phyloP scores from a whole-genome alignment of 331 rosid species.

The Rhamnella rubrinervis region DNA sequence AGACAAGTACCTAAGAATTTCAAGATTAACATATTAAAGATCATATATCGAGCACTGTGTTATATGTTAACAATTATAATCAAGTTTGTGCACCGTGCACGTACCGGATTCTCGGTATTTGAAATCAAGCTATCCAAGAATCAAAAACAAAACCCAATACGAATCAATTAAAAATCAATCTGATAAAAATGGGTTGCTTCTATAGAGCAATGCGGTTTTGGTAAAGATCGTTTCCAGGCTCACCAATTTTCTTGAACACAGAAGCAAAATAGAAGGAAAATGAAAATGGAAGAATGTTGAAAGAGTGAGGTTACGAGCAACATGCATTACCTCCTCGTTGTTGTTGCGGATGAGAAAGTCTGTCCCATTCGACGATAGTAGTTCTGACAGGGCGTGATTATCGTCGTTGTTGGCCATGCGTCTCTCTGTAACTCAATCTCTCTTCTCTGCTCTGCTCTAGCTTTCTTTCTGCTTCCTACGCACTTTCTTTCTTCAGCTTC shows the following conservation, averaged over 20 bases:
- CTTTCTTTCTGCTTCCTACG: neutral
- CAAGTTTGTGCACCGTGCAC: neutral
- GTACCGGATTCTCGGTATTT: conserved; percentile 38
- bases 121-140: conserved; percentile 18
- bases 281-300: too few relatives aligned
- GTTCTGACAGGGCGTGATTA: conserved; percentile 25
- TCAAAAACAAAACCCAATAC: too few relatives aligned
- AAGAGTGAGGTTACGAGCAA: too few relatives aligned
- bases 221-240: too few relatives aligned
- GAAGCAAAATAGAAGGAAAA: too few relatives aligned
- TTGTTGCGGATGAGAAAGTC: conserved; percentile 37
- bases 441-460: conserved; percentile 14
- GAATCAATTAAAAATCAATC: too few relatives aligned
- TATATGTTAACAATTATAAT: too few relatives aligned
- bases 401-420: conserved; percentile 13
- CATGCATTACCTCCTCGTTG: too few relatives aligned
- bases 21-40: neutral
- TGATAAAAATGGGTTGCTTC: too few relatives aligned
- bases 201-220: too few relatives aligned
- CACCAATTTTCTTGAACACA: too few relatives aligned
- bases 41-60: neutral
- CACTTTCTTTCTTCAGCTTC: neutral
- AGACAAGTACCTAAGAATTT: conserved; percentile 33
- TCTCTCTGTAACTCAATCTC: too few relatives aligned
- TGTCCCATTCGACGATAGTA: conserved; percentile 32